Evolutionary conservation across 2,329 filamentous ascomycete species (phyloP).

Genomic region (Didymella keratinophila): DNA sequence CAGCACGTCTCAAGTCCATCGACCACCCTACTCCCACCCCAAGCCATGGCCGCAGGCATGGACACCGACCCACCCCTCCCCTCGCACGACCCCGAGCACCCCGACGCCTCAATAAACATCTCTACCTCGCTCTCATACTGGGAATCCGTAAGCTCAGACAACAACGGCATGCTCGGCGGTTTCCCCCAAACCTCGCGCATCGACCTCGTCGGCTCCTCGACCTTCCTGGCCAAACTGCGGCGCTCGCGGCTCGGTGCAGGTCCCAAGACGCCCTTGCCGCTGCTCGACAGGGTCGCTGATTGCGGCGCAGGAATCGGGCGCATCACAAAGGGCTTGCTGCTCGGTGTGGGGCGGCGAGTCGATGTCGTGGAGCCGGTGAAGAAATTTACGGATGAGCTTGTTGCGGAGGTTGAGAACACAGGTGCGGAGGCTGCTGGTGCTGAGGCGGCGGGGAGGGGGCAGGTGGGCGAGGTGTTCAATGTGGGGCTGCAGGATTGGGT

Average conservation of each 20-base stretch:
- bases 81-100: slow-evolving; percentile 29
- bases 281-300: slow-evolving; percentile 60
- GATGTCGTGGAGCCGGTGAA: slow-evolving; percentile 86
- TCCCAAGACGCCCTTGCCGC: slow-evolving; percentile 35
- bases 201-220: slow-evolving; percentile 74
- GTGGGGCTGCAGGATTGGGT: slow-evolving; percentile 78
- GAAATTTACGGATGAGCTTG: slow-evolving; percentile 76
- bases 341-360: slow-evolving; percentile 72
- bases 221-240: slow-evolving; percentile 72
- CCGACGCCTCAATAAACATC: slow-evolving; percentile 57
- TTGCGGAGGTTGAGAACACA: slow-evolving; percentile 33
- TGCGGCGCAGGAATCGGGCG: slow-evolving; percentile 79
- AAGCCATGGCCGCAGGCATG: slow-evolving; percentile 38
- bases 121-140: slow-evolving; percentile 59
- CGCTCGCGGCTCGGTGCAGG: slow-evolving; percentile 41
- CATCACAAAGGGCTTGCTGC: slow-evolving; percentile 79
- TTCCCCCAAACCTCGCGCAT: slow-evolving; percentile 72
- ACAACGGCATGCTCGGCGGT: slow-evolving; percentile 81
- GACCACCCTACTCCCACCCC: background rate
- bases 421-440: slow-evolving; percentile 31
- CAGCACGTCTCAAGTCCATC: background rate
- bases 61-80: slow-evolving; percentile 31
- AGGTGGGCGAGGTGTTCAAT: slow-evolving; percentile 71
- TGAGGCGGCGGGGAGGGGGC: slow-evolving; percentile 48
- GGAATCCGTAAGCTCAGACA: slow-evolving; percentile 60